Evolutionary conservation across 345 rosid species (phyloP).

Genomic region (Acer negundo): DNA sequence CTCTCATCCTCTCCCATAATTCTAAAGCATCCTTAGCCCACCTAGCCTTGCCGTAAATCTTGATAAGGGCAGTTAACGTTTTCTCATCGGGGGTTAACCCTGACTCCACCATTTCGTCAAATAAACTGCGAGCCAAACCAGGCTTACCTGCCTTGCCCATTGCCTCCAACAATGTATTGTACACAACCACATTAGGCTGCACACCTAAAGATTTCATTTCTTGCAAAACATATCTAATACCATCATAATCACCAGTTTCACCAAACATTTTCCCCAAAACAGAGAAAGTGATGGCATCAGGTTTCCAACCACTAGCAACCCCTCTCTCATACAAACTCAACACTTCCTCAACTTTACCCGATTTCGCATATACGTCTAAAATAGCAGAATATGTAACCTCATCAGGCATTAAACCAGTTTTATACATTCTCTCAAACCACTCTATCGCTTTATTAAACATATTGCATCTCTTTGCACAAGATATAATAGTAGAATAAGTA

Average conservation of each 20-base stretch:
- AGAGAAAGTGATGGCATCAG: slow-evolving; percentile 75
- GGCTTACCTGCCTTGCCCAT: slow-evolving; percentile 91
- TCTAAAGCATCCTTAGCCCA: slow-evolving; percentile 84
- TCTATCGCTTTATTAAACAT: slow-evolving; percentile 78
- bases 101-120: slow-evolving; percentile 71
- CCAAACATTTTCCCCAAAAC: slow-evolving; percentile 92
- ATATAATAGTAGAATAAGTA: slow-evolving; percentile 90
- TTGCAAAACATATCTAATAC: slow-evolving; percentile 84
- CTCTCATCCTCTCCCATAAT: slow-evolving; percentile 78
- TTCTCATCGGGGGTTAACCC: slow-evolving; percentile 79
- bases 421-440: slow-evolving; percentile 94
- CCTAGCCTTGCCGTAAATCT: slow-evolving; percentile 90
- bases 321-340: slow-evolving; percentile 93
- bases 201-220: slow-evolving; percentile 83
- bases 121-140: slow-evolving; percentile 79
- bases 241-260: slow-evolving; percentile 86
- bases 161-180: slow-evolving; percentile 83
- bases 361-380: slow-evolving; percentile 81
- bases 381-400: slow-evolving; percentile 86
- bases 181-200: slow-evolving; percentile 78
- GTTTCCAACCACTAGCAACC: slow-evolving; percentile 88
- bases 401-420: slow-evolving; percentile 93
- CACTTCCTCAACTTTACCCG: slow-evolving; percentile 84
- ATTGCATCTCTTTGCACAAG: slow-evolving; percentile 79
- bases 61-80: slow-evolving; percentile 74